Base-by-base conservation (phyloP, 2,329 filamentous ascomycete genomes). In the Metarhizium anisopliae region DNA sequence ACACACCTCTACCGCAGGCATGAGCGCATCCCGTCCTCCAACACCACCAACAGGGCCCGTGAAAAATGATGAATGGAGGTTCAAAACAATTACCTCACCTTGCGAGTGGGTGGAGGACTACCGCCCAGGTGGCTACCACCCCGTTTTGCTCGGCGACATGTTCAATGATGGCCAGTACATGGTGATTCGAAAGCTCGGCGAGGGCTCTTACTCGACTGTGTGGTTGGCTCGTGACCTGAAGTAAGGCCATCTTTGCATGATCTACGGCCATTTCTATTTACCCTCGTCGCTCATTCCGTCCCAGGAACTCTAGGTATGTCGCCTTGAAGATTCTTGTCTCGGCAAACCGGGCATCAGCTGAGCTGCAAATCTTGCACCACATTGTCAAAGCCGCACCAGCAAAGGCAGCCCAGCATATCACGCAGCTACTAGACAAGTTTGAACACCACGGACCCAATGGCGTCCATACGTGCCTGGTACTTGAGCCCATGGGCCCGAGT, bases 201-300 rank as follows among this genome's bases (percentile, higher is more conserved):
- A 67, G 40, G 74, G 76, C 30, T 68, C 70, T 3, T 76, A 63
- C 59, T 75, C 73, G 2, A 78, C 75, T 0, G 74, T 77, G 20
- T 79, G 74, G 76, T 67, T 77, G 47, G 74, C 70, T 29, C 62
- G 53, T 42, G 69, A 73, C 51, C 11, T 42, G 16, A 10, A n/a
- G 50, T 51, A 38, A 42, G 30, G 13, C 32, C 13, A 40, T 20
- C 3, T 51, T 16, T 35, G 13, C 32, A n/a, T 2, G 62, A 69
- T 54, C 51, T 64, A 5, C 54, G 29, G 11, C 62, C 65, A 14
- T 55, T 64, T 52, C 58, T 51, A 38, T 16, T 56, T 61, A 50
- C 54, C 63, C 3, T 25, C 25, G 25, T 25, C 1, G 1, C 25
- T 25, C 25, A 52, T 47, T 10, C 47, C 11, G 47, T 53, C 40